Conservation (phyloP, 805 yeast genomes). For the Saccharomycopsis sp. region DNA sequence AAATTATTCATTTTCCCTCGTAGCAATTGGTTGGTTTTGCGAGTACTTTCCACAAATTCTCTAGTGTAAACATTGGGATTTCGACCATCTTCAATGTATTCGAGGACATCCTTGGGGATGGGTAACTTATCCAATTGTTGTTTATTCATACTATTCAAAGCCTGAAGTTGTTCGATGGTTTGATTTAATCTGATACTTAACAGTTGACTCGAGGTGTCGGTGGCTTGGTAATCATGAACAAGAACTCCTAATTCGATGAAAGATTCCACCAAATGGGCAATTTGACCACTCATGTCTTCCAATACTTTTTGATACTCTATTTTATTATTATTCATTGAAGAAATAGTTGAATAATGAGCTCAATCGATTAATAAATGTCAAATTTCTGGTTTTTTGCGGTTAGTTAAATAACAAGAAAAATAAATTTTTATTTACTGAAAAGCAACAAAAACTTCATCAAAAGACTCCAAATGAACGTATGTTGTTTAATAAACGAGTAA, state of each 20-base stretch:
- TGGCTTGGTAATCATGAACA: constrained; percentile 89
- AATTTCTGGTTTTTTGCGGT: too few relatives aligned
- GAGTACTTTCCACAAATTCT: constrained; percentile 91
- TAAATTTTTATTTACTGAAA: too few relatives aligned
- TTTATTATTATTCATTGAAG: too few relatives aligned
- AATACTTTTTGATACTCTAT: too few relatives aligned
- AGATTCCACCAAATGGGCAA: constrained; percentile 58
- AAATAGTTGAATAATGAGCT: too few relatives aligned
- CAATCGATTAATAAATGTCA: too few relatives aligned
- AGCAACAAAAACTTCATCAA: too few relatives aligned
- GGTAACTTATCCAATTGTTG: constrained; percentile 33
- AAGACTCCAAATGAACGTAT: too few relatives aligned
- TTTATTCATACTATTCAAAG: constrained; percentile 23
- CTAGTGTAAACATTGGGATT: constrained; percentile 96
- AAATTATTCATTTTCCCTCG: constrained; percentile 76
- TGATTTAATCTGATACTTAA: constrained; percentile 30
- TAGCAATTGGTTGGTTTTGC: constrained; percentile 77
- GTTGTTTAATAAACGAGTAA: too few relatives aligned
- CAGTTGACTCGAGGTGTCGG: constrained; percentile 62
- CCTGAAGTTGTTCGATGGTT: constrained; percentile 30
- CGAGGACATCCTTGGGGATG: constrained; percentile 76
- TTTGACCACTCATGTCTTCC: constrained; percentile 23
- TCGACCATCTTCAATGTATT: constrained; percentile 91
- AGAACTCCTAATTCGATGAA: constrained; percentile 83
- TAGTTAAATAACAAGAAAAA: too few relatives aligned